Evolutionary conservation across 1,139 yeast genomes (phyloP), one percentile per base, ranked within the genome.

Genomic region (Zygosaccharomyces pseudobailii): DNA sequence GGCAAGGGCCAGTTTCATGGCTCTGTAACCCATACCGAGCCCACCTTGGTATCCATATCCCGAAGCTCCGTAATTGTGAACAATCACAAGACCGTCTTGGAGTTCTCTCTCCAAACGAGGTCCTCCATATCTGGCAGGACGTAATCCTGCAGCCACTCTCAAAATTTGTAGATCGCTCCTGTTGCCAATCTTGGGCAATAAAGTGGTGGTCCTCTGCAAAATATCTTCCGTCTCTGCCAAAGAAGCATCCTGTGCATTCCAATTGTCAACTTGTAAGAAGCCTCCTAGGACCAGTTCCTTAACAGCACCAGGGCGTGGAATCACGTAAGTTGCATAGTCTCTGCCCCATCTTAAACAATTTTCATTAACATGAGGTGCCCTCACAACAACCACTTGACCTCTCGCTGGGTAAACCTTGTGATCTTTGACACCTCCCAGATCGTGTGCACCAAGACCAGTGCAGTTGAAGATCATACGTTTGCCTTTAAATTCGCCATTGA

Each of bases 11-110:
- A 51, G 36, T 8, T 38, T 49, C 4, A 78, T 74, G 3, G 80
- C 83, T 43, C 67, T 68, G 37, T 65, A 57, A 2, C 81, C 78
- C 84, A 83, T 82, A 1, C 86, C 88, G 23, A 75, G 71, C 0
- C 88, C 88, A 4, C 85, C 76, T 65, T 83, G 90, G 66, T 79
- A 84, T 2, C 94, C 94, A 48, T 83, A 79, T 0, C 94, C 94
- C 36, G 82, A 74, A 6, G 89, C 87, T 27, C 94, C 94, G 59
- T 83, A 83, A 63, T 83, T 82, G 59, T 84, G 89, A 13, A 84
- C 68, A 20, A 80, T 55, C 1, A 69, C 49, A 19, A 42, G 13
- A 42, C 71, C 69, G 6, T 66, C 71, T 2, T 47, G 50, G 21
- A 20, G 23, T 54, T 79, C 81, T 36, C 65, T 63, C 59, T 82